These are phyloP conservation scores for Elasticomyces elasticus DNA, from an alignment of 495 filamentous ascomycete species.

Conservation along the genomic window DNA sequence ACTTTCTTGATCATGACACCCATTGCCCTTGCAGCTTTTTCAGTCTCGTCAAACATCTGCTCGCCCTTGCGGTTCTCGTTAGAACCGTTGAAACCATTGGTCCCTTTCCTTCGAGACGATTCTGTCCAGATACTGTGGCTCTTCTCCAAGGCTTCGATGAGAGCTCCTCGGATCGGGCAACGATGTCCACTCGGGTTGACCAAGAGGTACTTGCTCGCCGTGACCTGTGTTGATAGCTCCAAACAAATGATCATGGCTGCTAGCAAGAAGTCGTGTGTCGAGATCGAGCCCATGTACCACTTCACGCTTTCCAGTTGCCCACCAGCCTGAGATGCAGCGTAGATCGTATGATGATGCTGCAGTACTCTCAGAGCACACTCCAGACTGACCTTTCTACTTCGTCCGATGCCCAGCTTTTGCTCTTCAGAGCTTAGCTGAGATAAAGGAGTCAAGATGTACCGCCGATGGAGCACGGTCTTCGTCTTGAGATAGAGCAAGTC, in stretches of 20 bases:
- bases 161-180: slow-evolving; percentile 5
- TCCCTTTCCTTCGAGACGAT: background rate
- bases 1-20: slow-evolving; percentile 18
- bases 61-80: background rate
- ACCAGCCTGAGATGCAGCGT: slow-evolving; percentile 31
- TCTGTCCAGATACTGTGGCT: slow-evolving; percentile 20
- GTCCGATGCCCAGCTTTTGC: slow-evolving; percentile 17
- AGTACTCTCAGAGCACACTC: slow-evolving; percentile 37
- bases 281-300: slow-evolving; percentile 41
- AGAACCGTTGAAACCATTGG: background rate
- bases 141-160: slow-evolving; percentile 20
- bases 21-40: slow-evolving; percentile 20
- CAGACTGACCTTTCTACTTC: slow-evolving; percentile 35
- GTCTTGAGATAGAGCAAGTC: slow-evolving; percentile 37
- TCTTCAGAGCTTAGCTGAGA: slow-evolving; percentile 9
- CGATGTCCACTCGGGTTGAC: background rate
- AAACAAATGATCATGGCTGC: slow-evolving; percentile 46
- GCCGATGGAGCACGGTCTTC: slow-evolving; percentile 36
- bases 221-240: slow-evolving; percentile 28
- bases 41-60: slow-evolving; percentile 17
- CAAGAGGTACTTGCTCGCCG: background rate
- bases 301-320: slow-evolving; percentile 37
- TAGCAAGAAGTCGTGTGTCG: slow-evolving; percentile 40
- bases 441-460: slow-evolving; percentile 26
- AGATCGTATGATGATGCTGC: slow-evolving; percentile 30